phyloP scores from a whole-genome alignment of 192 early-diverging fungal genomes.

The Gamsiella multidivaricata region DNA sequence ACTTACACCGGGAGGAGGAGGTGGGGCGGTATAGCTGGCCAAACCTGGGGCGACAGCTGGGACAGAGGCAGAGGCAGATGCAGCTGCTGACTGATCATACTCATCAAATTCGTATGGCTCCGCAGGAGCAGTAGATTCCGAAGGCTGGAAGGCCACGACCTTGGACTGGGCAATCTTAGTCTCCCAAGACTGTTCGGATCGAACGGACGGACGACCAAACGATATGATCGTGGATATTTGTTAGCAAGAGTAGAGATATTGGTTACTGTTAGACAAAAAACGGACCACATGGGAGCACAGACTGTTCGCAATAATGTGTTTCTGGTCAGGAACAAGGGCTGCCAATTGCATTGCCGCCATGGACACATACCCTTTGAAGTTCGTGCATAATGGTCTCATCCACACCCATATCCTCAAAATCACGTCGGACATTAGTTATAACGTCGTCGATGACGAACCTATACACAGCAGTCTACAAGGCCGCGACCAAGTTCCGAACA shows the following conservation, averaged over 20 bases:
- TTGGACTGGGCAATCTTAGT: constrained; percentile 63
- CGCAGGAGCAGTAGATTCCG: constrained; percentile 21
- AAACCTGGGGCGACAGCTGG: constrained; percentile 5
- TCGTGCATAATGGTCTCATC: constrained; percentile 88
- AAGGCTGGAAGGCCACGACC: constrained; percentile 41
- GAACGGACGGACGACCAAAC: neutral
- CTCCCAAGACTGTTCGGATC: constrained; percentile 57
- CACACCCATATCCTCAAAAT: constrained; percentile 92
- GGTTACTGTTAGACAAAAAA: too few species aligned
- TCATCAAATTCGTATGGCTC: constrained; percentile 40
- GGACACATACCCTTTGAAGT: constrained; percentile 73
- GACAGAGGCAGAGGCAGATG: constrained; percentile 3
- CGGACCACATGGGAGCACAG: neutral
- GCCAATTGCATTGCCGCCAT: neutral
- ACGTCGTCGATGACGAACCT: constrained; percentile 94
- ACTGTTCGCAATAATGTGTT: too few species aligned
- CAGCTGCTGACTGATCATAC: constrained; percentile 21
- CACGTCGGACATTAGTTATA: constrained; percentile 82
- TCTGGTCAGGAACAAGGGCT: neutral
- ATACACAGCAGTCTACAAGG: constrained; percentile 71
- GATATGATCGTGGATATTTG: neutral
- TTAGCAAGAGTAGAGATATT: too few species aligned
- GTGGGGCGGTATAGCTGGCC: neutral
- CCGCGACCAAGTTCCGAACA: neutral
- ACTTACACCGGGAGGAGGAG: constrained; percentile 9